Conservation (phyloP, 1,139 yeast genomes). For the Barnettozyma hawaiiensis region DNA sequence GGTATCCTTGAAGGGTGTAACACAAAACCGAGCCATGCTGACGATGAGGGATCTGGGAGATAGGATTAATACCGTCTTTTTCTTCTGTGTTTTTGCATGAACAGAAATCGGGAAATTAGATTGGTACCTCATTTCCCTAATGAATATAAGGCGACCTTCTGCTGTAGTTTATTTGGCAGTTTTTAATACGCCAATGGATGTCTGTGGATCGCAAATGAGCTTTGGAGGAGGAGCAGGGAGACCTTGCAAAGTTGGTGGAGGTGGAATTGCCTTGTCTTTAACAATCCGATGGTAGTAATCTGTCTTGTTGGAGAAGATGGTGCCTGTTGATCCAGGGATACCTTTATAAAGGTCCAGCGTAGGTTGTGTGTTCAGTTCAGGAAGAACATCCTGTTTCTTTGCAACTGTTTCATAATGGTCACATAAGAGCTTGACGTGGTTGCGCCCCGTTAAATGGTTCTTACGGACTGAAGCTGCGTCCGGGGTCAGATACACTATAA, state of each 20-base stretch:
- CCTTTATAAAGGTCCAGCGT: constrained; percentile 36
- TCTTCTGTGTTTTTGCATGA: no score
- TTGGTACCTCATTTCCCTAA: no score
- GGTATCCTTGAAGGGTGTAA: no score
- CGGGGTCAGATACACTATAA: constrained; percentile 65
- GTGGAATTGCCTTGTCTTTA: constrained; percentile 31
- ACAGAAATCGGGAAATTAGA: no score
- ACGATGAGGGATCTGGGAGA: no score
- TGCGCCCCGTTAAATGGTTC: constrained; percentile 75
- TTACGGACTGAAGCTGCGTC: constrained; percentile 84
- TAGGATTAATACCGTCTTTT: no score
- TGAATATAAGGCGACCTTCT: no score
- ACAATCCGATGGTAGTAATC: constrained; percentile 14
- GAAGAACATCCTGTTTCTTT: constrained; percentile 43
- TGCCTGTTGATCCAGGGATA: constrained; percentile 38
- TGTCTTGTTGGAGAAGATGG: not conserved
- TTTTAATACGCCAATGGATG: not conserved
- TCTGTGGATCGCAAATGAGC: constrained; percentile 15
- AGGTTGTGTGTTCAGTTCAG: constrained; percentile 38
- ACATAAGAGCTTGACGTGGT: constrained; percentile 69
- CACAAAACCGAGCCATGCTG: no score
- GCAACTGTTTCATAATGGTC: constrained; percentile 67
- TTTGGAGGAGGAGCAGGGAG: constrained; percentile 43
- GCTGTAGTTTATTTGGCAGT: not conserved
- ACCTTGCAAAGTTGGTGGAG: constrained; percentile 37